Conservation (phyloP, 169 alveolate genomes). For the Cryptosporidium bovis region DNA sequence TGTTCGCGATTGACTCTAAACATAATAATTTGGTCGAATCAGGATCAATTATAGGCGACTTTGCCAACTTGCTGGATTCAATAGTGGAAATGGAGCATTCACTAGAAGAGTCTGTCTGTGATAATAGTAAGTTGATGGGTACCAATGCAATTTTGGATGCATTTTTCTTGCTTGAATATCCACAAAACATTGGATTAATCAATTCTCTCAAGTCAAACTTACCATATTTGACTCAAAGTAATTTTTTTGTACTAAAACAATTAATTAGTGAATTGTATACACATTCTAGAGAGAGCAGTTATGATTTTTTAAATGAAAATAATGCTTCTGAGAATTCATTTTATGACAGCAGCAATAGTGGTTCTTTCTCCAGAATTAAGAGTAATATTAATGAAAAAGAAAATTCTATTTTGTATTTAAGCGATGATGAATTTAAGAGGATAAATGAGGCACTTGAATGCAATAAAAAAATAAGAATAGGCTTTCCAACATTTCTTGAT, state of each 20-base stretch:
- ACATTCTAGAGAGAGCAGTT: conserved; percentile 28
- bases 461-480: conserved; percentile 4
- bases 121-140: neutral
- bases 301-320: conserved; percentile 11
- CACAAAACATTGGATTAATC: conserved; percentile 22
- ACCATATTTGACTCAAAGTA: neutral
- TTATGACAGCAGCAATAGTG: too few species aligned
- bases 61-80: neutral
- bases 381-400: too few species aligned
- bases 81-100: neutral
- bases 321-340: neutral
- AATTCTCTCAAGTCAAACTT: conserved; percentile 2
- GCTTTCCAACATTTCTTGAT: conserved; percentile 31
- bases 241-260: conserved; percentile 29
- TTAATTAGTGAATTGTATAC: conserved; percentile 22
- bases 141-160: conserved; percentile 25
- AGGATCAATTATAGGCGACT: neutral
- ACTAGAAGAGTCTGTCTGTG: neutral
- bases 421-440: neutral
- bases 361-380: too few species aligned
- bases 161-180: conserved; percentile 15
- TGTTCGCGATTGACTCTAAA: neutral
- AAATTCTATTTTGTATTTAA: too few species aligned
- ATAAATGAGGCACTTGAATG: conserved; percentile 19
- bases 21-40: conserved; percentile 1